Base-by-base conservation (phyloP, 2,329 filamentous ascomycete species). In the Fusarium sp. region DNA sequence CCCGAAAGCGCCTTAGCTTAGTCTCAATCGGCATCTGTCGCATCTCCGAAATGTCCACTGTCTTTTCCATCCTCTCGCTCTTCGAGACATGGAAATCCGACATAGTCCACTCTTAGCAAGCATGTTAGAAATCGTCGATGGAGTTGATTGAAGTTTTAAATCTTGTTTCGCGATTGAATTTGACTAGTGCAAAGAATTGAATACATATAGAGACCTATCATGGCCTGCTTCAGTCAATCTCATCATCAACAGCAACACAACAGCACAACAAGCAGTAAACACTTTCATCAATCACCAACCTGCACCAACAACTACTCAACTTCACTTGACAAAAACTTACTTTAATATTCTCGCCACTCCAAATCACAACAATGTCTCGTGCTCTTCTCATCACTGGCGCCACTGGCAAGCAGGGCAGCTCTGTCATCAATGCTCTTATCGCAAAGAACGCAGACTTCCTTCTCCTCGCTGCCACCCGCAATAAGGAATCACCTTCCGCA, bases 321-420 rank as follows among this genome's bases (percentile, higher is more conserved):
- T 4, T 22, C 4, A n/a, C 11, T 14, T 54, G 2, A 17, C 7
- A 1, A 22, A 4, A 20, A 2, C 10, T 3, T 2, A 28, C 5
- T 15, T 11, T 17, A 5, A 14, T 14, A 11, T 14, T 5, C 0
- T 12, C 7, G 24, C 8, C 7, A 12, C 3, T 22, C n/a, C 5
- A 32, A 1, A 11, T 17, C 13, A 38, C 2, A 41, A 61, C 0
- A 53, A 73, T 73, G 71, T 70, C 71, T 70, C 72, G 59, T 6
- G 72, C 71, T 42, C 24, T 74, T 26, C 69, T 74, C 22, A 51
- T 74, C 17, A 73, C 65, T 4, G 70, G 70, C 13, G 70, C 70
- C 9, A 73, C 70, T 7, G 70, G 70, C 20, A 73, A 74, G 30
- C 71, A 74, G 35, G 72, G 72, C 12, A 42, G 71, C 24, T 57